Evolutionary conservation across 352 stramenopile species (phyloP).

Genomic region (Phytophthora multivora): DNA sequence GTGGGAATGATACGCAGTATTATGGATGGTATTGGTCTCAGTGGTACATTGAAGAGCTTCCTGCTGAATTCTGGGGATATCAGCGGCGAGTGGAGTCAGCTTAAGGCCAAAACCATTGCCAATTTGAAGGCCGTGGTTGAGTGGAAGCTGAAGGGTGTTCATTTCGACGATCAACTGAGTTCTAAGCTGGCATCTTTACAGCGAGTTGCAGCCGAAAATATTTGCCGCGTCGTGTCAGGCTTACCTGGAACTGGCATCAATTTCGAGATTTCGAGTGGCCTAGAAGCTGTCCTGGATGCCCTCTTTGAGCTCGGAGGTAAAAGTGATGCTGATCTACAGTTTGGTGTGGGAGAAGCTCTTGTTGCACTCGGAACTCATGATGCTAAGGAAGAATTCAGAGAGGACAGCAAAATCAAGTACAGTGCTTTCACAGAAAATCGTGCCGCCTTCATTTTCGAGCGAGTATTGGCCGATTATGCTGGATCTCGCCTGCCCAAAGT

Average conservation of each 20-base stretch:
- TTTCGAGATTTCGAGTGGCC: constrained; percentile 16
- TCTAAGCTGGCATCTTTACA: constrained; percentile 47
- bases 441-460: constrained; percentile 44
- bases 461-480: constrained; percentile 41
- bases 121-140: constrained; percentile 41
- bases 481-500: constrained; percentile 46
- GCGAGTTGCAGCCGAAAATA: constrained; percentile 45
- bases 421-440: constrained; percentile 35
- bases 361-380: constrained; percentile 55
- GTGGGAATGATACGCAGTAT: constrained; percentile 45
- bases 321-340: constrained; percentile 52
- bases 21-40: constrained; percentile 46
- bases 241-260: constrained; percentile 26
- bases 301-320: constrained; percentile 35
- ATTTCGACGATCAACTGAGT: constrained; percentile 49
- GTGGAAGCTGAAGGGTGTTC: constrained; percentile 46
- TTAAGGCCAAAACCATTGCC: constrained; percentile 37
- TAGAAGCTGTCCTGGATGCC: constrained; percentile 34
- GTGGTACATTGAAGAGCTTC: constrained; percentile 36
- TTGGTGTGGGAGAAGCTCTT: constrained; percentile 54
- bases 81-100: constrained; percentile 31
- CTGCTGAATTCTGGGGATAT: constrained; percentile 16
- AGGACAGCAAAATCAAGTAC: constrained; percentile 19
- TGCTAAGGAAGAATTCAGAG: constrained; percentile 22
- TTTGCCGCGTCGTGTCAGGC: constrained; percentile 35